Percentiles rank a stretch among this genome's conserved stretches.
Evolutionary conservation across 129 eudicot genomes (phyloP).

Genomic region (Lactuca sativa): DNA sequence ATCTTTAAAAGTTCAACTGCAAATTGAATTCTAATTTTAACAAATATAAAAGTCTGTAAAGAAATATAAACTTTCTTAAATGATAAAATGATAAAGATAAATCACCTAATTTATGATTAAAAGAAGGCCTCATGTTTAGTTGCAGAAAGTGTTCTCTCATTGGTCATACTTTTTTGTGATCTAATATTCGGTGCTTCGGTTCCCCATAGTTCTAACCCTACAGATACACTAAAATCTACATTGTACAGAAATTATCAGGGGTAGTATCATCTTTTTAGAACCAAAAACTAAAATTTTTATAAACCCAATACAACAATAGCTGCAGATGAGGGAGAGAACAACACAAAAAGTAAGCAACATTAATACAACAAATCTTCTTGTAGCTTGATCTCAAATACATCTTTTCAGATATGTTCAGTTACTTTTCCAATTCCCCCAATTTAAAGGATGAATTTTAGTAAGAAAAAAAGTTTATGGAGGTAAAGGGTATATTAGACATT

Average conservation of each 20-base stretch:
- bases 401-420: slow-evolving; percentile 78
- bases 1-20: slow-evolving; percentile 89
- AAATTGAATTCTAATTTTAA: slow-evolving; percentile 14
- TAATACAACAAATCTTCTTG: slow-evolving; percentile 83
- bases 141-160: slow-evolving; percentile 91
- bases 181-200: slow-evolving; percentile 69
- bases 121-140: slow-evolving; percentile 64
- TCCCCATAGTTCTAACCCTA: slow-evolving; percentile 88
- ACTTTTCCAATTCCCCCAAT: slow-evolving; percentile 98
- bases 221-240: slow-evolving; percentile 82
- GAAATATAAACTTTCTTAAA: not conserved
- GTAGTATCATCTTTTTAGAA: slow-evolving; percentile 15
- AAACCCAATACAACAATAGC: slow-evolving; percentile 56
- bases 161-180: slow-evolving; percentile 83
- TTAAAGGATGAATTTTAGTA: slow-evolving; percentile 37
- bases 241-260: slow-evolving; percentile 13
- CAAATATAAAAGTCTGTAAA: slow-evolving; percentile 10
- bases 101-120: slow-evolving; percentile 68
- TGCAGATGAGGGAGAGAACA: slow-evolving; percentile 86
- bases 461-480: not conserved
- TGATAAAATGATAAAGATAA: not conserved
- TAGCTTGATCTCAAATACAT: slow-evolving; percentile 69
- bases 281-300: not conserved
- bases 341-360: slow-evolving; percentile 65
- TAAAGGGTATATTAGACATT: not conserved